Conservation (phyloP, 495 filamentous ascomycete genomes). For the Aspergillus bertholletiae region DNA sequence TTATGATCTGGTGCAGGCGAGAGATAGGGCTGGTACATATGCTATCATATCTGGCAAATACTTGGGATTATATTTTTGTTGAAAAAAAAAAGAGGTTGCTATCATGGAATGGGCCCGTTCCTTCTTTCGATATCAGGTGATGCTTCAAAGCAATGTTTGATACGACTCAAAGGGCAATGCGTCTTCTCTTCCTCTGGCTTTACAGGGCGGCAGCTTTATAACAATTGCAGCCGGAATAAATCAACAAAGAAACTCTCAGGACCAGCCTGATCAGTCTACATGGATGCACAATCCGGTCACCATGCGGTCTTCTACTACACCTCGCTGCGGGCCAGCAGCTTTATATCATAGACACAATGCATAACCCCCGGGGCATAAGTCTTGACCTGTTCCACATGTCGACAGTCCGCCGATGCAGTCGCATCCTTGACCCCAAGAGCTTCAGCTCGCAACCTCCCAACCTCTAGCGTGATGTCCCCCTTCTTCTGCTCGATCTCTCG, state of each 20-base stretch:
- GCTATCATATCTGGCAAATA: too few relatives aligned
- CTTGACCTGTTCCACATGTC: constrained; percentile 80
- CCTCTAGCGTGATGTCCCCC: constrained; percentile 20
- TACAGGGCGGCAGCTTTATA: too few relatives aligned
- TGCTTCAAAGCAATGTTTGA: background rate
- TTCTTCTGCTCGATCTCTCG: constrained; percentile 56
- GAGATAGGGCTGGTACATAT: too few relatives aligned
- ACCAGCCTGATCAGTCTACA: background rate
- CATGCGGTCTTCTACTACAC: background rate
- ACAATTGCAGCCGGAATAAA: background rate
- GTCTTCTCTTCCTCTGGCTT: too few relatives aligned
- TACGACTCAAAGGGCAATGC: background rate
- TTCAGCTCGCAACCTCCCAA: constrained; percentile 13
- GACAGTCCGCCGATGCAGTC: constrained; percentile 38
- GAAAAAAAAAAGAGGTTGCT: too few relatives aligned
- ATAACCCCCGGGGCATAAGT: constrained; percentile 87
- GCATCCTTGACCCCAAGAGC: background rate
- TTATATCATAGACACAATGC: constrained; percentile 84
- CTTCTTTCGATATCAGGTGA: background rate
- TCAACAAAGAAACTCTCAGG: background rate
- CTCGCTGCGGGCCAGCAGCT: constrained; percentile 27
- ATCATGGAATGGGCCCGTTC: background rate
- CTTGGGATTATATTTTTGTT: too few relatives aligned
- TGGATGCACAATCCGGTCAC: background rate
- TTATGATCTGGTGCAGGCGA: too few relatives aligned